Evolutionary conservation across 1,284 basidiomycete species (phyloP).

Genomic region (Apiotrichum veenhuisii): DNA sequence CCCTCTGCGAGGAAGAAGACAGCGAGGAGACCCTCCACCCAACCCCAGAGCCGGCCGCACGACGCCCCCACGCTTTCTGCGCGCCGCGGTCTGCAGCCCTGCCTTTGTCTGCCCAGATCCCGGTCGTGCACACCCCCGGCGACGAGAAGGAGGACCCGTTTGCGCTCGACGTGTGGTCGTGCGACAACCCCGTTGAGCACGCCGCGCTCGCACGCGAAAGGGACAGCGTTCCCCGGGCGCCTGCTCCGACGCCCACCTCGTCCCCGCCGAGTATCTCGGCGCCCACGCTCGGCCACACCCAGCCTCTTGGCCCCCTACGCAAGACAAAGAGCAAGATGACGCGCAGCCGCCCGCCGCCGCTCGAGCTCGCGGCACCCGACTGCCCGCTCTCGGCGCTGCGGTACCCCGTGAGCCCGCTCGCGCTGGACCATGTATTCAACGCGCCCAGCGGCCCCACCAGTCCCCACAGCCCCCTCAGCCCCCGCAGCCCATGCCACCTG

Average conservation of each 20-base stretch:
- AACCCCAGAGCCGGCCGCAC: neutral
- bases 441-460: neutral
- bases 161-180: slow-evolving; percentile 1
- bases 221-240: too few species aligned
- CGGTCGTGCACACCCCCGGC: slow-evolving; percentile 1
- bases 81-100: neutral
- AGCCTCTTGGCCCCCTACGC: neutral
- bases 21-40: neutral
- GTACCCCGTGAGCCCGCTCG: slow-evolving; percentile 4
- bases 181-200: neutral
- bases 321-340: neutral
- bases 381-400: neutral
- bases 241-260: neutral
- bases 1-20: slow-evolving; percentile 31
- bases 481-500: neutral
- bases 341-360: slow-evolving; percentile 1
- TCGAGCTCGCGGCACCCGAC: slow-evolving; percentile 1
- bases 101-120: neutral
- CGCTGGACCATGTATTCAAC: slow-evolving; percentile 1
- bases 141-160: slow-evolving; percentile 12
- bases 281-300: too few species aligned
- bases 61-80: neutral
- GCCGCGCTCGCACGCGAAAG: too few species aligned
- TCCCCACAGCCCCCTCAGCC: too few species aligned
- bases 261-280: too few species aligned